Evolutionary conservation across 768 basidiomycete genomes (phyloP).

Genomic region (Lentinula aciculospora): DNA sequence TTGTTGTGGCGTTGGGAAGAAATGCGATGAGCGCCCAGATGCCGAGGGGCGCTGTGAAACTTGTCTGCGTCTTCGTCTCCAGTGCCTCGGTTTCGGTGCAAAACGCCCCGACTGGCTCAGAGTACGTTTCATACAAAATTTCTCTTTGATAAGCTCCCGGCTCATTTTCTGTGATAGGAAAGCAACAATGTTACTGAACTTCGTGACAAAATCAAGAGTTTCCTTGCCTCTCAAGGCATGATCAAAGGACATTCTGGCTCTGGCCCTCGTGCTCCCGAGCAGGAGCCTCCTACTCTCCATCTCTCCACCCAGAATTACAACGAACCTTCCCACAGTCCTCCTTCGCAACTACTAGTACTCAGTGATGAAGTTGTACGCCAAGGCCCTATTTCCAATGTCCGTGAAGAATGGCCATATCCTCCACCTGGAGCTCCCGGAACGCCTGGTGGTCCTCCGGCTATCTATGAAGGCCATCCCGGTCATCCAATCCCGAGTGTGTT

Average conservation of each 20-base stretch:
- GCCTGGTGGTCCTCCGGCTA: slow-evolving; percentile 19
- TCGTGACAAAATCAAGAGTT: slow-evolving; percentile 74
- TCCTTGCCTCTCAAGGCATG: slow-evolving; percentile 80
- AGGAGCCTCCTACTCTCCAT: slow-evolving; percentile 25
- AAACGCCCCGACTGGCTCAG: slow-evolving; percentile 84
- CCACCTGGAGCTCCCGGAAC: not conserved
- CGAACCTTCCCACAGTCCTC: slow-evolving; percentile 32
- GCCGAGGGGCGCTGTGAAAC: slow-evolving; percentile 63
- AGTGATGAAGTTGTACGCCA: slow-evolving; percentile 16
- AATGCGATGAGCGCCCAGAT: slow-evolving; percentile 77
- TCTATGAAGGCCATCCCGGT: not conserved
- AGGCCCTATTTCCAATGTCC: slow-evolving; percentile 18
- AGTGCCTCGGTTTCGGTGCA: slow-evolving; percentile 81
- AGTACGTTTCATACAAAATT: slow-evolving; percentile 37
- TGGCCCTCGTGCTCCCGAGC: slow-evolving; percentile 51
- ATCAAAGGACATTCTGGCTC: slow-evolving; percentile 83
- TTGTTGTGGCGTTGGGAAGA: slow-evolving; percentile 36
- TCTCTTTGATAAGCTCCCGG: not conserved
- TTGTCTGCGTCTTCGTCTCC: slow-evolving; percentile 72
- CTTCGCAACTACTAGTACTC: slow-evolving; percentile 19
- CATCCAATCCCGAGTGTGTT: not conserved
- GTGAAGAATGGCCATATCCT: slow-evolving; percentile 14
- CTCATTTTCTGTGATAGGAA: slow-evolving; percentile 40
- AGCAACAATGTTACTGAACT: slow-evolving; percentile 60
- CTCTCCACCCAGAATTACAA: slow-evolving; percentile 35